These are phyloP conservation scores for Clavispora phyllophila DNA, from an alignment of 805 yeast species.

Conservation along the genomic window DNA sequence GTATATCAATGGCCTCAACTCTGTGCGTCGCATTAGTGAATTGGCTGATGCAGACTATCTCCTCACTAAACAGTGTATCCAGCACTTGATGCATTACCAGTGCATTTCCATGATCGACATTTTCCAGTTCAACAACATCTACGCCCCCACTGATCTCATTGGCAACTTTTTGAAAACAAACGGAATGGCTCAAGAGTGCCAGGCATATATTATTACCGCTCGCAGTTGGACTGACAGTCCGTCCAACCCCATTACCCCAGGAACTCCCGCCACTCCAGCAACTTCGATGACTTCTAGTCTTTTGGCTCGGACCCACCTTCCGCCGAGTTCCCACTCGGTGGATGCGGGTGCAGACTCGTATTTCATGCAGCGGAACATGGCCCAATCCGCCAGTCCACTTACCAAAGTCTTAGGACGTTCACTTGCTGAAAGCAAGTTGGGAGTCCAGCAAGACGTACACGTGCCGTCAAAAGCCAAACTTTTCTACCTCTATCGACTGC, in stretches of 20 bases:
- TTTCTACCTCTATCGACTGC: constrained; percentile 68
- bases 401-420: background rate
- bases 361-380: background rate
- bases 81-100: constrained; percentile 84
- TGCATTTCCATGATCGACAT: constrained; percentile 80
- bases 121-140: constrained; percentile 82
- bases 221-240: background rate
- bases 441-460: background rate
- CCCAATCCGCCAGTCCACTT: constrained; percentile 11
- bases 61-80: constrained; percentile 80
- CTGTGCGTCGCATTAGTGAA: constrained; percentile 68
- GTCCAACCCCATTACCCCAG: constrained; percentile 4
- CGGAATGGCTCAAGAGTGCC: constrained; percentile 76
- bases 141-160: constrained; percentile 82
- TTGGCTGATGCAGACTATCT: constrained; percentile 76
- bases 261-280: background rate
- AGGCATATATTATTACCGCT: constrained; percentile 62
- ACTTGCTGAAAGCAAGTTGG: background rate
- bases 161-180: constrained; percentile 58
- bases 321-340: background rate
- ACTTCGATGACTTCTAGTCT: background rate
- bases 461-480: constrained; percentile 63
- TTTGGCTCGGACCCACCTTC: background rate
- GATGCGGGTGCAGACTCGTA: background rate
- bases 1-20: constrained; percentile 82